Conservation (phyloP, 768 basidiomycete genomes). For the Mycena polygramma region DNA sequence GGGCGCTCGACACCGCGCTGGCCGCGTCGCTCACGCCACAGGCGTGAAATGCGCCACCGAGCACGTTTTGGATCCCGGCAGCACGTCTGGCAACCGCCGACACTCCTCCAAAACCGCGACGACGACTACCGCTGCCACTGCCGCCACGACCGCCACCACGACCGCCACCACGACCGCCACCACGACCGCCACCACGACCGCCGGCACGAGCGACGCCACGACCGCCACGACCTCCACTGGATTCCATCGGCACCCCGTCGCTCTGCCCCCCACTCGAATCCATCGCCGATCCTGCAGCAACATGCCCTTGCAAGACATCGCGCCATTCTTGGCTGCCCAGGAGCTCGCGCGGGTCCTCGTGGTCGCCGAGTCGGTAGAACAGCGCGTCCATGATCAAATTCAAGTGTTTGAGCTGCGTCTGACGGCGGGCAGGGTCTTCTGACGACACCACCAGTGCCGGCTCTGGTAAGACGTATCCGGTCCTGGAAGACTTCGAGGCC, state of each 20-base stretch:
- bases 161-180: too few species aligned
- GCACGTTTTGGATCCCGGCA: neutral
- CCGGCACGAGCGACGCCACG: too few species aligned
- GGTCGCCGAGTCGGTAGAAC: neutral
- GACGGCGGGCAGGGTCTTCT: neutral
- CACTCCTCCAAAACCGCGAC: too few species aligned
- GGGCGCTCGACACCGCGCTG: neutral
- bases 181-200: too few species aligned
- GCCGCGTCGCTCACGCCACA: constrained; percentile 1
- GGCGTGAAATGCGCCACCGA: neutral
- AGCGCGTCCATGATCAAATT: constrained; percentile 6
- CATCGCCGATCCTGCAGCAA: neutral
- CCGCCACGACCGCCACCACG: too few species aligned
- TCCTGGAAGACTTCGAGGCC: neutral
- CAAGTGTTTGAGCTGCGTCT: neutral
- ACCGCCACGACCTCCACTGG: neutral
- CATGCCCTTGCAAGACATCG: neutral
- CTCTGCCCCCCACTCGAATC: neutral
- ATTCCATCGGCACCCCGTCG: neutral
- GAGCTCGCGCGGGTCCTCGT: neutral
- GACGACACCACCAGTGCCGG: constrained; percentile 9
- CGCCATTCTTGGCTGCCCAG: constrained; percentile 16
- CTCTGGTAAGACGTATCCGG: constrained; percentile 13
- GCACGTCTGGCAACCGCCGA: neutral
- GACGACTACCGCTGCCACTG: too few species aligned